Evolutionary conservation across 257 asterid genomes (phyloP).

Genomic region (Salvia hispanica): DNA sequence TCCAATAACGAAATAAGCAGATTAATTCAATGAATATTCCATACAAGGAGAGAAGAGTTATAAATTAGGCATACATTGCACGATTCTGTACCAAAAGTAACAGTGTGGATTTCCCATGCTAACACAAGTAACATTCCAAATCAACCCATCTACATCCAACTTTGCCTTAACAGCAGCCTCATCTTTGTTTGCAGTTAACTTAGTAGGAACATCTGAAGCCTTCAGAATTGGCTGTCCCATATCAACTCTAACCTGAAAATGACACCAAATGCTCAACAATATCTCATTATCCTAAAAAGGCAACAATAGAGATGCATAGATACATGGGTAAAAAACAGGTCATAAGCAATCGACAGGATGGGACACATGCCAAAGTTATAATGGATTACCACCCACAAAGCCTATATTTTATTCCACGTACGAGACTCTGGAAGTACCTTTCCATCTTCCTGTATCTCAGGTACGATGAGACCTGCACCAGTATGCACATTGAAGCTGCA

Average conservation of each 20-base stretch:
- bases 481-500: constrained; percentile 86
- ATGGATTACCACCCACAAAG: neutral
- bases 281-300: too few species aligned
- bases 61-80: constrained; percentile 40
- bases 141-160: constrained; percentile 60
- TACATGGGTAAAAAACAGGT: neutral
- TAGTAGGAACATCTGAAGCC: constrained; percentile 91
- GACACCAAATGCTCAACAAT: neutral
- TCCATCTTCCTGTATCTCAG: constrained; percentile 87
- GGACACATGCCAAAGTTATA: neutral
- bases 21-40: neutral
- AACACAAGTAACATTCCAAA: constrained; percentile 81
- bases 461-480: constrained; percentile 90
- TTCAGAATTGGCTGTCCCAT: constrained; percentile 92
- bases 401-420: neutral
- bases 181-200: constrained; percentile 59
- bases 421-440: constrained; percentile 52
- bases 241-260: constrained; percentile 79
- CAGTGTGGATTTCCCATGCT: constrained; percentile 97
- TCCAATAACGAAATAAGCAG: neutral
- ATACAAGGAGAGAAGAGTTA: neutral
- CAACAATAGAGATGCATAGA: neutral
- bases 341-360: neutral
- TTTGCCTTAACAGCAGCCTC: constrained; percentile 65
- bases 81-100: constrained; percentile 59